Base-by-base conservation (phyloP, 768 basidiomycete species). In the Naganishia vaughanmartiniae region DNA sequence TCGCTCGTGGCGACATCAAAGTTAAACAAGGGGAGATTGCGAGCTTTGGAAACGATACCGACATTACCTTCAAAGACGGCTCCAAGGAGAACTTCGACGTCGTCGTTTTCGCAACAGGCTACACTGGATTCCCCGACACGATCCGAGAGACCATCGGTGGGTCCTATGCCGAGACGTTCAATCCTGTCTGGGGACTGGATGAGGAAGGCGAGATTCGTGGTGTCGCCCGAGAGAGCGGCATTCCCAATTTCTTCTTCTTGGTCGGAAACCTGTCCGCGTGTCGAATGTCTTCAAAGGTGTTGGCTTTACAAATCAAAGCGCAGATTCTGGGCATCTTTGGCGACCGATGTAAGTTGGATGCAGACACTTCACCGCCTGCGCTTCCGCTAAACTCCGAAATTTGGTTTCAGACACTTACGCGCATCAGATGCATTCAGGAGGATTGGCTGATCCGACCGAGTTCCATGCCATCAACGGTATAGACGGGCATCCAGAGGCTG, bases 1-100 rank as follows among this genome's bases (percentile, higher is more conserved):
- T 89, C 74, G 84, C 85, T 54, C 87, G 89, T 74, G 87, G 88
- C 6, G 86, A 87, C 76, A 87, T 90, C 83, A 89, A 88, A 77
- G 79, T 90, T 68, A 89, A 89, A 81, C 87, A 85, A 79, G 87
- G 87, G 67, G 80, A 83, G 55, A 85, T 89, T 67, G 77, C 83
- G 67, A 76, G 76, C 26, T 86, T 87, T 76, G 74, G 73, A 34
- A 28, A 45, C 21, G 66, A 72, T 54, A 54, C 56, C 33, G 46
- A 53, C 15, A 65, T 77, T 70, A 73, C 70, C 30, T 77, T 77
- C 73, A 73, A 74, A 46, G 80, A 79, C 67, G 78, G 80, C 2
- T 65, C 69, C 19, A 80, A 82, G 55, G 76, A 87, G 6, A 65
- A 81, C 21, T 86, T 85, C 11, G 87, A 88, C 73, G 84, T 88